Percentiles rank a stretch among this genome's conserved stretches.
Evolutionary conservation across 495 filamentous ascomycete species (phyloP).

Genomic region (Annulohypoxylon moriforme): DNA sequence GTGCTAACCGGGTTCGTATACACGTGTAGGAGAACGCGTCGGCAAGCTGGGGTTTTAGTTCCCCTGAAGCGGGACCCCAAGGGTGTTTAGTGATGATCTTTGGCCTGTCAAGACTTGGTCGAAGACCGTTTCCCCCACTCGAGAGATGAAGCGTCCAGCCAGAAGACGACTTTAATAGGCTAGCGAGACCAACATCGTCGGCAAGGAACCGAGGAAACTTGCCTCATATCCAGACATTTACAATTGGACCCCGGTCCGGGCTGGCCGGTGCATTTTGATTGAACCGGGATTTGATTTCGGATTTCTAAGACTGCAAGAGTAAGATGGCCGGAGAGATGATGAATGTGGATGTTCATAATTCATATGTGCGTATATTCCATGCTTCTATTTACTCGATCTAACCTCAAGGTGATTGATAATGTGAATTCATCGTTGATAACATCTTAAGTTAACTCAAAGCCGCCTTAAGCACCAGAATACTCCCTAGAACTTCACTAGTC

Average conservation of each 20-base stretch:
- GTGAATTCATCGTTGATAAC: background rate
- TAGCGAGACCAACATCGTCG: slow-evolving; percentile 2
- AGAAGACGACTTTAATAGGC: background rate
- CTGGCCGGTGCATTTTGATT: background rate
- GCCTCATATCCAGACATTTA: slow-evolving; percentile 17
- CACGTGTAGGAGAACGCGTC: slow-evolving; percentile 23
- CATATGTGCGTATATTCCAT: background rate
- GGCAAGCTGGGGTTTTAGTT: slow-evolving; percentile 22
- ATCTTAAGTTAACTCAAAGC: background rate
- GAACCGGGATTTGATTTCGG: background rate
- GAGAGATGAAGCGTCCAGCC: slow-evolving; percentile 23
- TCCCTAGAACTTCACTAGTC: background rate
- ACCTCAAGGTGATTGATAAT: background rate
- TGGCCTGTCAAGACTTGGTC: slow-evolving; percentile 19
- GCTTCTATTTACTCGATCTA: background rate
- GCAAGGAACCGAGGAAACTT: slow-evolving; percentile 3
- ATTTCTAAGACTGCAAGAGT: background rate
- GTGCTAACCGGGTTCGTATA: slow-evolving; percentile 19
- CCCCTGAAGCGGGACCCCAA: slow-evolving; percentile 37
- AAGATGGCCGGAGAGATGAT: background rate
- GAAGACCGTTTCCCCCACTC: background rate
- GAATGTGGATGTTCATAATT: background rate
- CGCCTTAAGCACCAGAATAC: background rate
- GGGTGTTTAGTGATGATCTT: slow-evolving; percentile 33
- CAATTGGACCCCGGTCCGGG: slow-evolving; percentile 5